Percentiles rank a stretch among this genome's conserved stretches.
These are phyloP conservation scores for Platanthera zijinensis DNA, from an alignment of 106 monocot species.

Conservation along the genomic window DNA sequence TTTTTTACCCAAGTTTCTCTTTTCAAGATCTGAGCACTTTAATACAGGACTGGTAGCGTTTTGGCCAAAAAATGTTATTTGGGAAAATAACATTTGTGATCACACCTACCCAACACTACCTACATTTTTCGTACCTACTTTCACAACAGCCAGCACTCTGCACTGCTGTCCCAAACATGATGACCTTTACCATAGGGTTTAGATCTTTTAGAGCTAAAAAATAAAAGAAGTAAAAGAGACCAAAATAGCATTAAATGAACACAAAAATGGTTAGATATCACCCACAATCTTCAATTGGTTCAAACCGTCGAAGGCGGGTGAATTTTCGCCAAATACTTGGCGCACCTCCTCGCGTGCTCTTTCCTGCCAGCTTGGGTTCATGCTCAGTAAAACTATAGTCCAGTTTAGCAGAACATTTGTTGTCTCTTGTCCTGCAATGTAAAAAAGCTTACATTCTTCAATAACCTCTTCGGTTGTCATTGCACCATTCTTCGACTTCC, in stretches of 20 bases:
- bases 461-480: constrained; percentile 56
- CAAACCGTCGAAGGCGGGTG: constrained; percentile 22
- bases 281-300: constrained; percentile 13
- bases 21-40: too few species aligned
- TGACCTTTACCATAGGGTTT: too few species aligned
- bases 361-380: constrained; percentile 56
- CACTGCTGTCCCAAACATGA: too few species aligned
- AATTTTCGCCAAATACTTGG: constrained; percentile 27
- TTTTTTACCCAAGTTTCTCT: too few species aligned
- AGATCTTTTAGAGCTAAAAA: too few species aligned
- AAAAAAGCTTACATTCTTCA: constrained; percentile 74
- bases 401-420: constrained; percentile 48
- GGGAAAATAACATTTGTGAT: too few species aligned
- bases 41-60: too few species aligned
- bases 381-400: constrained; percentile 50
- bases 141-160: too few species aligned
- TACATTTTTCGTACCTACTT: too few species aligned
- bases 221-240: too few species aligned
- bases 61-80: too few species aligned
- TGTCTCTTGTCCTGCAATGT: constrained; percentile 69
- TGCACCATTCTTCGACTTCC: constrained; percentile 16
- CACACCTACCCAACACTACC: too few species aligned
- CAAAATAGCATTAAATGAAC: neutral
- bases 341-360: constrained; percentile 61
- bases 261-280: neutral